Conservation (phyloP, 129 eudicot genomes). For the Centrapalus pauciflorus region DNA sequence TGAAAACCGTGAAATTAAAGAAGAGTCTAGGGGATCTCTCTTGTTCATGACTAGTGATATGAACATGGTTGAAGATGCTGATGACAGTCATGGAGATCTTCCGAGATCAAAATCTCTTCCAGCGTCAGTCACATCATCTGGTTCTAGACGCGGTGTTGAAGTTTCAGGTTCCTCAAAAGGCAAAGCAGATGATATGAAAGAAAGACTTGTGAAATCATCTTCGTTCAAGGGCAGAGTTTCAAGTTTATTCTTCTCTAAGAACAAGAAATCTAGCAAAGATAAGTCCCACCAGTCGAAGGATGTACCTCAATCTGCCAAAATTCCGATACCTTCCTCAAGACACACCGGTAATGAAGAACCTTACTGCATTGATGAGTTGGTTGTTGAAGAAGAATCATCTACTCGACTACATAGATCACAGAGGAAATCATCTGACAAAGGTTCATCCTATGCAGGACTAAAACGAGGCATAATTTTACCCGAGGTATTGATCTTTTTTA, state of each 20-base stretch:
- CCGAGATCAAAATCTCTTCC: slow-evolving; percentile 88
- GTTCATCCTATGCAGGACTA: slow-evolving; percentile 1
- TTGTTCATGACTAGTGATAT: slow-evolving; percentile 24
- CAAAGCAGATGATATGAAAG: slow-evolving; percentile 35
- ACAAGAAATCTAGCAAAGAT: slow-evolving; percentile 54
- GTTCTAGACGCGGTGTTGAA: slow-evolving; percentile 27
- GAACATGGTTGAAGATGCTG: slow-evolving; percentile 24
- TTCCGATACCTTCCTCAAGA: slow-evolving; percentile 19
- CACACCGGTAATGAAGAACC: slow-evolving; percentile 18
- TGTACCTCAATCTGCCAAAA: slow-evolving; percentile 24
- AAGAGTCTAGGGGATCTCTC: slow-evolving; percentile 34
- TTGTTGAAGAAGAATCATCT: slow-evolving; percentile 26
- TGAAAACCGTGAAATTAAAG: slow-evolving; percentile 21
- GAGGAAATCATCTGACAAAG: slow-evolving; percentile 13
- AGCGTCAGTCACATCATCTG: slow-evolving; percentile 38
- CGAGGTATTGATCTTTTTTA: slow-evolving; percentile 40
- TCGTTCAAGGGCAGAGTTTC: slow-evolving; percentile 78
- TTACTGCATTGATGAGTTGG: slow-evolving; percentile 21
- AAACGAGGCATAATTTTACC: slow-evolving; percentile 33
- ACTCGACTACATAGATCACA: slow-evolving; percentile 17
- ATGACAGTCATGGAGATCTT: slow-evolving; percentile 43
- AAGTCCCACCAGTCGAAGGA: slow-evolving; percentile 37
- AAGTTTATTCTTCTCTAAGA: slow-evolving; percentile 74
- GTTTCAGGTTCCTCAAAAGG: slow-evolving; percentile 25
- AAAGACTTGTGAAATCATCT: slow-evolving; percentile 46